Conservation (phyloP, 2,329 filamentous ascomycete species). For the Calonectria honghensis region DNA sequence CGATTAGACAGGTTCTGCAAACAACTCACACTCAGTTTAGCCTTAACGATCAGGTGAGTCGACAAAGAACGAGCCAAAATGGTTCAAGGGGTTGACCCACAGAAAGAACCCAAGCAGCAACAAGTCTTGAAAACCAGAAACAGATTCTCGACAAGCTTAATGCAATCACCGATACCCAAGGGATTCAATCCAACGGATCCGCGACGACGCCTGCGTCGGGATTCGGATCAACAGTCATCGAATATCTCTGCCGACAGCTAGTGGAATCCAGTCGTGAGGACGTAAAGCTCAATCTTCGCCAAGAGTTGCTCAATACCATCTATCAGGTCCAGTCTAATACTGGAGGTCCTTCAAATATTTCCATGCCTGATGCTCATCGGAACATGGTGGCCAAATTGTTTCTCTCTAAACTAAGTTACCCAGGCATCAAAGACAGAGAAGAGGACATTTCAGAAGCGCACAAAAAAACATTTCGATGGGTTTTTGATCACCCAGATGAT, state of each 20-base stretch:
- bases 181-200: too few species aligned
- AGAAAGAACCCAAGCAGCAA: not conserved
- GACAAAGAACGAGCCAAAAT: not conserved
- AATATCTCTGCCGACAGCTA: too few species aligned
- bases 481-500: not conserved
- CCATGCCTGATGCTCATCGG: not conserved
- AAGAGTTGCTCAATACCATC: not conserved
- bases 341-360: not conserved
- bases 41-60: not conserved
- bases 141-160: too few species aligned
- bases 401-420: not conserved
- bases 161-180: too few species aligned
- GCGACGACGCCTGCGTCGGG: too few species aligned
- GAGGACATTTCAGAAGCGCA: not conserved
- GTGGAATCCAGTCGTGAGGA: too few species aligned
- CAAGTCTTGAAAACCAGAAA: not conserved
- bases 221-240: too few species aligned
- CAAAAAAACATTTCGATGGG: conserved; percentile 9
- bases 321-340: not conserved
- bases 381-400: not conserved
- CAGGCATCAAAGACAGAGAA: not conserved
- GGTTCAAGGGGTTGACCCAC: too few species aligned
- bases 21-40: not conserved
- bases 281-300: not conserved
- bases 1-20: not conserved